Evolutionary conservation across 202 grass and related monocot species (phyloP).

Genomic region (Saccharum hybrid): DNA sequence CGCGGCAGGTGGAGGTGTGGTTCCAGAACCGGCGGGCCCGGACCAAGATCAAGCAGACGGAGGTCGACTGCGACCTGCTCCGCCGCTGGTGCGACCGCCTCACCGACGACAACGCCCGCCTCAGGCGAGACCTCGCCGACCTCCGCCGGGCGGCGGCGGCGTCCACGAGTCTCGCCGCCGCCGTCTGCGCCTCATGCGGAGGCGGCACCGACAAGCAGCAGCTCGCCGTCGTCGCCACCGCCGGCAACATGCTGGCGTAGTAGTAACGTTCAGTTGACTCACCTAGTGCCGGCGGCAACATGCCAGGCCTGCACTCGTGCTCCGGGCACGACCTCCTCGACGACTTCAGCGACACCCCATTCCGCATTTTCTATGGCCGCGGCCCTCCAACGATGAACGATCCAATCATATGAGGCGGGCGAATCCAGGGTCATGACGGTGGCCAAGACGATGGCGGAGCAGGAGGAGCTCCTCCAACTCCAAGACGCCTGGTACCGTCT

Average conservation of each 20-base stretch:
- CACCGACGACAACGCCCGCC: slow-evolving; percentile 54
- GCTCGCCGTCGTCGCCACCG: background rate
- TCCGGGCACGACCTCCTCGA: no score
- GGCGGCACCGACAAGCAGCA: background rate
- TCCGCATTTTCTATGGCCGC: no score
- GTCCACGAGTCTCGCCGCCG: background rate
- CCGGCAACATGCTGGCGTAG: background rate
- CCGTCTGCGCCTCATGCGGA: slow-evolving; percentile 18
- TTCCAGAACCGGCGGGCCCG: slow-evolving; percentile 76
- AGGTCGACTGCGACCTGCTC: slow-evolving; percentile 63
- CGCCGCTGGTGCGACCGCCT: slow-evolving; percentile 58
- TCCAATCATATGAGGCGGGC: no score
- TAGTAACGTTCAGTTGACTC: background rate
- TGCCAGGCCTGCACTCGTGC: no score
- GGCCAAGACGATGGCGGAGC: no score
- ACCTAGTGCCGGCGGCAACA: no score
- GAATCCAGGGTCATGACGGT: no score
- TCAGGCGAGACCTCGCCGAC: slow-evolving; percentile 47
- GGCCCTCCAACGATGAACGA: no score
- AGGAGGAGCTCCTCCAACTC: no score
- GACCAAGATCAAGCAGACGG: slow-evolving; percentile 72
- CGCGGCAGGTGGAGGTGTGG: slow-evolving; percentile 84
- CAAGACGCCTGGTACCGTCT: no score
- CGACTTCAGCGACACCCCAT: no score
- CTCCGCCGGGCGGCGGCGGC: slow-evolving; percentile 19